Evolutionary conservation across 352 stramenopile genomes (phyloP).

Genomic region (Aphanomyces euteiches): DNA sequence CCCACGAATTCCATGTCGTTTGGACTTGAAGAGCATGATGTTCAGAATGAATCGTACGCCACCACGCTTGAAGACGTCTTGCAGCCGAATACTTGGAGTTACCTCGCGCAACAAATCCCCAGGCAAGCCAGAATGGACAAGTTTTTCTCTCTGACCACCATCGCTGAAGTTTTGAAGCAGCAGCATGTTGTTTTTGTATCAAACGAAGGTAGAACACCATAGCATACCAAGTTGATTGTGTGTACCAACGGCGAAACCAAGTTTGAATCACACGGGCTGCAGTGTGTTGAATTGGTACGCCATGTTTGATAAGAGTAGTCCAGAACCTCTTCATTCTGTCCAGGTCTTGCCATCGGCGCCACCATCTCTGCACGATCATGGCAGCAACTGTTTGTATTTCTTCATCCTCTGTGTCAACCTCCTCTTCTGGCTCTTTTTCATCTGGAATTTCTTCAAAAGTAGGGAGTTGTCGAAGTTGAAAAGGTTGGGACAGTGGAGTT

Average conservation of each 20-base stretch:
- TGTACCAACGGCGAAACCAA: background rate
- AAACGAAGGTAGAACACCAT: conserved; percentile 25
- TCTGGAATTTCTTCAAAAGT: conserved; percentile 22
- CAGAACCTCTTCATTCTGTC: conserved; percentile 6
- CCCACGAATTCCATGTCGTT: background rate
- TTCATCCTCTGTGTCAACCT: background rate
- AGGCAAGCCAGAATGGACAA: background rate
- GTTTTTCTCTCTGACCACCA: background rate
- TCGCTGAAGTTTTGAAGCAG: background rate
- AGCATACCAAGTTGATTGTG: conserved; percentile 21
- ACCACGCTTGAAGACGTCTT: conserved; percentile 4
- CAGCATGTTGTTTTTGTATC: conserved; percentile 2
- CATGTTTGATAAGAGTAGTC: background rate
- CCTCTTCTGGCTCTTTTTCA: conserved; percentile 31
- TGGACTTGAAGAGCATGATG: background rate
- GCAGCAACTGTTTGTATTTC: background rate
- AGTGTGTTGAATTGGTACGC: background rate
- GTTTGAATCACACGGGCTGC: conserved; percentile 12
- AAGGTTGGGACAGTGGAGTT: background rate
- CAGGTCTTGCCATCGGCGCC: background rate
- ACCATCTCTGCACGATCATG: conserved; percentile 16
- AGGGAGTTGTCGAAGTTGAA: too few species aligned
- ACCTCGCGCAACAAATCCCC: background rate
- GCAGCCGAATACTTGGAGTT: background rate
- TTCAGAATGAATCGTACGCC: background rate